Percentiles rank a stretch among this genome's conserved stretches.
These are phyloP conservation scores for Oenanthe javanica DNA, from an alignment of 140 eudicot species.

Conservation along the genomic window DNA sequence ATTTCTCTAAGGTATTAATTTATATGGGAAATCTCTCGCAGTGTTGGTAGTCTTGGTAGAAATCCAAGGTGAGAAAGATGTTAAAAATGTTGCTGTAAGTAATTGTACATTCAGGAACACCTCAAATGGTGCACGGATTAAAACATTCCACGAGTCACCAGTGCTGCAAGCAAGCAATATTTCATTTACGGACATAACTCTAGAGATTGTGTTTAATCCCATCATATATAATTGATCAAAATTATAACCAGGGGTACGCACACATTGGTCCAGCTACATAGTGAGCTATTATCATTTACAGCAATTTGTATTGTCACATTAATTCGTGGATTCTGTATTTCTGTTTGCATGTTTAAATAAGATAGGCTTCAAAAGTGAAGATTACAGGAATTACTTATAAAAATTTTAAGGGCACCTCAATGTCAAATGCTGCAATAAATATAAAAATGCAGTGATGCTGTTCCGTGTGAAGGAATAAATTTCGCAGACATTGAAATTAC, in stretches of 20 bases:
- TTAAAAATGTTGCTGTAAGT: background rate
- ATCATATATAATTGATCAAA: constrained; percentile 3
- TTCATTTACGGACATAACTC: background rate
- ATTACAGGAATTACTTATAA: background rate
- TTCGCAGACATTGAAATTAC: background rate
- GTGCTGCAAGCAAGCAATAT: background rate
- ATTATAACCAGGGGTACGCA: background rate
- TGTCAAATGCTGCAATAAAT: background rate
- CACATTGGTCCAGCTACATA: background rate
- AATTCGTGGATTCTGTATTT: background rate
- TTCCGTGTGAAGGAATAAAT: background rate
- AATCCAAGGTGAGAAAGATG: constrained; percentile 4
- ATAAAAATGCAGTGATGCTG: background rate
- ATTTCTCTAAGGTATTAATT: background rate
- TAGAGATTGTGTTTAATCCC: background rate
- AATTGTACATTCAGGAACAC: background rate
- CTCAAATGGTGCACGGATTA: background rate
- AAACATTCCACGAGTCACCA: background rate
- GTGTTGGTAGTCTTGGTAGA: constrained; percentile 9
- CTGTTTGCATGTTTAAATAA: background rate
- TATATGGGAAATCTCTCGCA: background rate
- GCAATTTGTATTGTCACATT: background rate
- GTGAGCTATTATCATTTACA: background rate
- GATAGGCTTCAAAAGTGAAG: constrained; percentile 5
- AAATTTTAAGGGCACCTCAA: background rate